These are phyloP conservation scores for Teunomyces pallodes DNA, from an alignment of 805 yeast species.

Conservation along the genomic window DNA sequence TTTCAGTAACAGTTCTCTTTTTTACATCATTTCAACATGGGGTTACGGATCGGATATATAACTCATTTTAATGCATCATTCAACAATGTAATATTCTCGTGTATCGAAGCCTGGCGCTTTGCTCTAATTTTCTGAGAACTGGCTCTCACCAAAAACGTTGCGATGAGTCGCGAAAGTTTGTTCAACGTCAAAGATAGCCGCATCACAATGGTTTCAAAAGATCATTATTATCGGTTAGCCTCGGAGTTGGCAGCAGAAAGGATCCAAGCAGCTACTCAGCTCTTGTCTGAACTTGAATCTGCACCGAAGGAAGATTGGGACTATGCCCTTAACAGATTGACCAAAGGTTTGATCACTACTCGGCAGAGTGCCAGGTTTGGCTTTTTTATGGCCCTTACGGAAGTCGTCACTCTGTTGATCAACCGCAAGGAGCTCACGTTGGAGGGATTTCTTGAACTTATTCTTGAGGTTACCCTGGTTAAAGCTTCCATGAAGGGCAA, in stretches of 20 bases:
- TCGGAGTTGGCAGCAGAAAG: slow-evolving; percentile 75
- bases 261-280: slow-evolving; percentile 62
- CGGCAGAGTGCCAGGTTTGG: slow-evolving; percentile 86
- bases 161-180: slow-evolving; percentile 6
- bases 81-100: slow-evolving; percentile 2
- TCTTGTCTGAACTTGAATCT: slow-evolving; percentile 57
- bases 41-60: slow-evolving; percentile 1
- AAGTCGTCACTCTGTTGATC: slow-evolving; percentile 45
- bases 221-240: slow-evolving; percentile 72
- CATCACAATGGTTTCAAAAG: slow-evolving; percentile 57
- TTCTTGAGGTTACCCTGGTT: slow-evolving; percentile 31
- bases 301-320: slow-evolving; percentile 62
- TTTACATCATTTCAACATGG: slow-evolving; percentile 8
- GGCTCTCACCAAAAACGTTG: slow-evolving; percentile 4
- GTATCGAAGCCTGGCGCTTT: not conserved
- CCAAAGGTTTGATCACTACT: slow-evolving; percentile 78
- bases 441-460: slow-evolving; percentile 37
- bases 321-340: slow-evolving; percentile 74
- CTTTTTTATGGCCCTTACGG: slow-evolving; percentile 83
- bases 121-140: not conserved
- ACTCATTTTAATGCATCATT: slow-evolving; percentile 4
- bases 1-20: not conserved
- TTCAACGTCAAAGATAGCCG: not conserved
- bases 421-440: slow-evolving; percentile 25
- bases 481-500: slow-evolving; percentile 61